Percentiles rank a stretch among this genome's conserved stretches.
These are phyloP conservation scores for Xylariaceae sp. DNA, from an alignment of 2,329 filamentous ascomycete species.

Conservation along the genomic window DNA sequence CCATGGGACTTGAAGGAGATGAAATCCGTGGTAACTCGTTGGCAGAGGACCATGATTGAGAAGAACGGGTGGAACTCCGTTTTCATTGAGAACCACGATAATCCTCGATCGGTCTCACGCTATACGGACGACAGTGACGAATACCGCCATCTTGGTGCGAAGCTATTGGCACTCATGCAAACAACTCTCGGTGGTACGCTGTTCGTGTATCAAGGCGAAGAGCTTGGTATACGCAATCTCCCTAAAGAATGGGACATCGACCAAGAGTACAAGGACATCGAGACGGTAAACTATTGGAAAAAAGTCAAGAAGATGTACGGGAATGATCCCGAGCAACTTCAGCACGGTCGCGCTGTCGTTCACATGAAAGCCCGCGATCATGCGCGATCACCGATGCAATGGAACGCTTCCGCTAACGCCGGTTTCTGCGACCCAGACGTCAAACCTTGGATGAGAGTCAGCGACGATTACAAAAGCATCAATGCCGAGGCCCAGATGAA, in stretches of 20 bases:
- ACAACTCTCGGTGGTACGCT: slow-evolving; percentile 54
- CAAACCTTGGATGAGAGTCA: slow-evolving; percentile 58
- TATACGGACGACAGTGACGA: slow-evolving; percentile 48
- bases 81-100: slow-evolving; percentile 65
- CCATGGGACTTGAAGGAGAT: slow-evolving; percentile 42
- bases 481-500: slow-evolving; percentile 54
- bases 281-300: slow-evolving; percentile 46
- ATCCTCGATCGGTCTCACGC: slow-evolving; percentile 54
- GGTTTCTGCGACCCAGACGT: slow-evolving; percentile 55
- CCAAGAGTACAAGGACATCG: slow-evolving; percentile 53
- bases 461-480: slow-evolving; percentile 46
- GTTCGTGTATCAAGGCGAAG: slow-evolving; percentile 65
- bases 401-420: slow-evolving; percentile 51
- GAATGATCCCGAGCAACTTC: slow-evolving; percentile 36
- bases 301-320: slow-evolving; percentile 35
- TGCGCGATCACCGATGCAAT: slow-evolving; percentile 65
- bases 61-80: slow-evolving; percentile 59
- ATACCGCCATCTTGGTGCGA: slow-evolving; percentile 47
- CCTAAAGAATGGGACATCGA: slow-evolving; percentile 53
- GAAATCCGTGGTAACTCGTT: slow-evolving; percentile 35
- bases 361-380: slow-evolving; percentile 62
- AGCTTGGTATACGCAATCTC: slow-evolving; percentile 61
- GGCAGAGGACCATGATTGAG: slow-evolving; percentile 44
- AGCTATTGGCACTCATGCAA: slow-evolving; percentile 56
- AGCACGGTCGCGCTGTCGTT: slow-evolving; percentile 47